Base-by-base conservation (phyloP, 148 eudicot species). In the Agrostemma githago region DNA sequence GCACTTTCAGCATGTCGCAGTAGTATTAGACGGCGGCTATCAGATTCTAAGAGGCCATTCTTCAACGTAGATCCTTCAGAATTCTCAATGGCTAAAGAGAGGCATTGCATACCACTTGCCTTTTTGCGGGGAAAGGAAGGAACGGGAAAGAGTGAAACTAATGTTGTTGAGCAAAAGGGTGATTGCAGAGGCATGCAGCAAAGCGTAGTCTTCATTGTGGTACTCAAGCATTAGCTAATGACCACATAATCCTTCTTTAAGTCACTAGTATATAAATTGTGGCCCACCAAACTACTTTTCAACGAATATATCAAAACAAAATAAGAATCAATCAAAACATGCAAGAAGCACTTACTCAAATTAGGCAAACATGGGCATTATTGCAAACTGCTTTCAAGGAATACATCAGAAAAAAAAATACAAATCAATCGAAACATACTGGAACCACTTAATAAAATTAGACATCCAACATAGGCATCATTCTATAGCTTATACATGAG, bases 1-100 rank as follows among this genome's bases (percentile, higher is more conserved):
- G 92, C 84, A 80, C 95, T 89, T 53, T 85, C 82, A 3, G 97
- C 97, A 79, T 92, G 97, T 40, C 97, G 95, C 51, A 92, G 86
- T 76, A 92, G 83, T 70, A 92, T 88, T 37, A 92, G 82, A 46
- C 92, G 95, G 48, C 92, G 92, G 20, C 84, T 75, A 54, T 68
- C 75, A 38, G 85, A 75, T 67, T 76, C 75, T 57, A 80, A 39
- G 64, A 44, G 46, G 16, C 68, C 0, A 62, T 78, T 76, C 59
- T 81, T 73, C 39, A 73, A 42, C 12, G 69, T 26, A 72, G 79
- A 80, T 73, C 80, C 78, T 63, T 82, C 78, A 59, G 62, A 74
- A 73, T 79, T 76, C 43, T 84, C 84, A 74, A 78, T 75, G 39
- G 63, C 62, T 44, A 80, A 67, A 63, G 85, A 82, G 26, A 68